These are phyloP conservation scores for Scutellaria barbata DNA, from an alignment of 257 asterid species.

Conservation along the genomic window DNA sequence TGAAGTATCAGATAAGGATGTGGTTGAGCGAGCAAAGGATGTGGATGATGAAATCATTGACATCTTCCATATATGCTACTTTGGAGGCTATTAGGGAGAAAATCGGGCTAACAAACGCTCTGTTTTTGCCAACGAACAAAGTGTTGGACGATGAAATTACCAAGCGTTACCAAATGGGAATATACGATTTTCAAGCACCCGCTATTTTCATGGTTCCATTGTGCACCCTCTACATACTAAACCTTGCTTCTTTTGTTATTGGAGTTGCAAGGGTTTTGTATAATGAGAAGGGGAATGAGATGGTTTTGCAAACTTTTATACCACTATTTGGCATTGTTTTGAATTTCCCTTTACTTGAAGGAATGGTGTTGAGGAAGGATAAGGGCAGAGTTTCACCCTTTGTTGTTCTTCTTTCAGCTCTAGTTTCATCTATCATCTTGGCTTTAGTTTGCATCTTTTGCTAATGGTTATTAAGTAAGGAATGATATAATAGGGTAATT, in stretches of 20 bases:
- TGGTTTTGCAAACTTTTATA: constrained; percentile 49
- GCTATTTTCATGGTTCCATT: constrained; percentile 50
- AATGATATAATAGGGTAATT: background rate
- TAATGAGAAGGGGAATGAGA: constrained; percentile 18
- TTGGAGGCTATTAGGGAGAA: constrained; percentile 47
- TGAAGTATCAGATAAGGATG: constrained; percentile 50
- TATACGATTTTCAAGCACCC: constrained; percentile 58
- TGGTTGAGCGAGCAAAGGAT: constrained; percentile 63
- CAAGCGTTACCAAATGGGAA: constrained; percentile 49
- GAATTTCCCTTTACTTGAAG: constrained; percentile 63
- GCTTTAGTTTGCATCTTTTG: constrained; percentile 14
- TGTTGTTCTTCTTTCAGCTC: constrained; percentile 38
- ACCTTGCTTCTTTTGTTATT: constrained; percentile 43
- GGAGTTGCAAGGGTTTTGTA: constrained; percentile 41
- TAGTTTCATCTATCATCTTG: constrained; percentile 27
- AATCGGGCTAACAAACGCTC: constrained; percentile 52
- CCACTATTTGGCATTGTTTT: constrained; percentile 47
- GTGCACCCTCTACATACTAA: constrained; percentile 53
- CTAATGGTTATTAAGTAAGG: background rate
- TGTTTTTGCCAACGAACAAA: constrained; percentile 64
- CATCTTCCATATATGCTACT: constrained; percentile 60
- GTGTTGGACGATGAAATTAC: constrained; percentile 48
- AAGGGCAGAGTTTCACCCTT: constrained; percentile 48
- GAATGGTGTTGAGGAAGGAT: constrained; percentile 68
- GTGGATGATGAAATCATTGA: constrained; percentile 66